Conservation (phyloP, 148 eudicot genomes). For the Vaccinium vitisidaea region DNA sequence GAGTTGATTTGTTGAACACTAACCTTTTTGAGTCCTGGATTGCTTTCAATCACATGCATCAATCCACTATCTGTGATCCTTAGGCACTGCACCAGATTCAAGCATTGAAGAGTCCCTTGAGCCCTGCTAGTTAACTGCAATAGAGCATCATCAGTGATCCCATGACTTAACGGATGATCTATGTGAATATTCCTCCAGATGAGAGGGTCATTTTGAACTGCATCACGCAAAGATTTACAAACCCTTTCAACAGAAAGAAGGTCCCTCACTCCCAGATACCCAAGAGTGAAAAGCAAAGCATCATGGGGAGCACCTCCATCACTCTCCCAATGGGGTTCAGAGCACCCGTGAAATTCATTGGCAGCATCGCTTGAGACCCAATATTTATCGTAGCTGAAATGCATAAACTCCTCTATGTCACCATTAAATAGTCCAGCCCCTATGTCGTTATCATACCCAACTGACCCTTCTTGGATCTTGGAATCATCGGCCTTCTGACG, state of each 20-base stretch:
- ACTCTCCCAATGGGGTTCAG: not conserved
- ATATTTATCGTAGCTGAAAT: conserved; percentile 22
- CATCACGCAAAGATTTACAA: conserved; percentile 38
- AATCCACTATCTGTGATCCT: conserved; percentile 36
- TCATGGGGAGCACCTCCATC: conserved; percentile 35
- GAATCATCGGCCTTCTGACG: not conserved
- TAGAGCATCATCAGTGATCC: conserved; percentile 38
- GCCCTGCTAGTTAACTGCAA: conserved; percentile 41
- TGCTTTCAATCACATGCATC: conserved; percentile 33
- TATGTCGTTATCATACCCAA: not conserved
- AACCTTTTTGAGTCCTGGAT: conserved; percentile 45
- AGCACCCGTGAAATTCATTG: conserved; percentile 10
- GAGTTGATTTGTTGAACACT: not conserved
- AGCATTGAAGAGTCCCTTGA: conserved; percentile 40
- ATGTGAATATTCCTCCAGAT: conserved; percentile 40
- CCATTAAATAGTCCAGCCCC: conserved; percentile 16
- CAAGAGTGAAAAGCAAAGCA: conserved; percentile 36
- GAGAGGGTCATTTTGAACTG: conserved; percentile 39
- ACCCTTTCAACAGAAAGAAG: conserved; percentile 51
- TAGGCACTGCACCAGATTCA: conserved; percentile 37
- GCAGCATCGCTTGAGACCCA: not conserved
- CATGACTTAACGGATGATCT: conserved; percentile 28
- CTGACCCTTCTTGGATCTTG: not conserved
- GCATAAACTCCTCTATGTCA: conserved; percentile 23
- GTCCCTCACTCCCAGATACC: conserved; percentile 39